A percentile compares a stretch with the other conserved stretches of the same genome.
Conservation (phyloP, 2,329 filamentous ascomycete species). For the Rhexocercosporidium sp. region DNA sequence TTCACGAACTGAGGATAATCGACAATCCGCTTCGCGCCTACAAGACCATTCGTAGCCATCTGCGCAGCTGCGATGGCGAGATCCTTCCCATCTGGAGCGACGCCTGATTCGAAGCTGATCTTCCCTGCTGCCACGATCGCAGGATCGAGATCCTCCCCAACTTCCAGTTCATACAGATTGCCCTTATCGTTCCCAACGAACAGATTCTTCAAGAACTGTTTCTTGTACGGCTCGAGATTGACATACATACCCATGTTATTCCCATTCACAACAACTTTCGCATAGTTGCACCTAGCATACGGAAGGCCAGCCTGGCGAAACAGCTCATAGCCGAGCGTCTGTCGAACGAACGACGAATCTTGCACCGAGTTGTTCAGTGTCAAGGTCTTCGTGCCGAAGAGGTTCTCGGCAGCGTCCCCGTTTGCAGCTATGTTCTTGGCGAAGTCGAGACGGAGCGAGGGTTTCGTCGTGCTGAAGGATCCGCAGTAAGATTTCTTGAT, state of each 20-base stretch:
- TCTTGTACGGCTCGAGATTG: constrained; percentile 17
- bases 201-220: constrained; percentile 11
- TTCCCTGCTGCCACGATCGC: constrained; percentile 1
- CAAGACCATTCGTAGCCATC: neutral
- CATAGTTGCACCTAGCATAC: constrained; percentile 2
- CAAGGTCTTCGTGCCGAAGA: constrained; percentile 8
- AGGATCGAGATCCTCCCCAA: constrained; percentile 10
- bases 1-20: constrained; percentile 9
- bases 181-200: constrained; percentile 9
- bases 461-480: constrained; percentile 15
- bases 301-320: constrained; percentile 11
- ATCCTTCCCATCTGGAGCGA: constrained; percentile 10
- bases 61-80: constrained; percentile 1
- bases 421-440: constrained; percentile 1
- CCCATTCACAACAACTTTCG: constrained; percentile 5
- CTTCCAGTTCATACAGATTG: constrained; percentile 11
- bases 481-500: constrained; percentile 18
- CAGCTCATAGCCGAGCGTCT: constrained; percentile 5
- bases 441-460: constrained; percentile 12
- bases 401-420: constrained; percentile 5
- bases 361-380: constrained; percentile 11
- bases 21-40: neutral
- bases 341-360: constrained; percentile 2
- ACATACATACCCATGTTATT: constrained; percentile 5
- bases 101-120: constrained; percentile 14